Percentiles rank a stretch among this genome's conserved stretches.
Evolutionary conservation across 306 rosid species (phyloP).

Genomic region (Trifolium pratense): DNA sequence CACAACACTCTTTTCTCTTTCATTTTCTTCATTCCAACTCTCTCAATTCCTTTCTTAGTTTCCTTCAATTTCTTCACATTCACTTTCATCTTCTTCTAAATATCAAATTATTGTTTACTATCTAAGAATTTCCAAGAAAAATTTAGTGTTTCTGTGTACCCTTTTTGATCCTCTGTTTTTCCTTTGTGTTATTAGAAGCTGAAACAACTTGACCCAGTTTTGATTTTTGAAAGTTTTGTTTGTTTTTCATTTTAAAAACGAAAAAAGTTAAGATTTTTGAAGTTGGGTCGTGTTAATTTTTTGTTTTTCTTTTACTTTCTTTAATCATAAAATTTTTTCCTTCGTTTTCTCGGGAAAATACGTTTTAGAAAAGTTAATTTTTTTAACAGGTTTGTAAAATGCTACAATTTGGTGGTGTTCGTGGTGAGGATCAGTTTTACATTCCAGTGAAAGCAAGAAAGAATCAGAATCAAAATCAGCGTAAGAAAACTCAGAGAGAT

Average conservation of each 20-base stretch:
- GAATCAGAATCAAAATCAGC: slow-evolving; percentile 58
- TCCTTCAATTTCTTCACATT: neutral
- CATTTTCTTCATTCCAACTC: slow-evolving; percentile 22
- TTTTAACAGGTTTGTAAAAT: slow-evolving; percentile 51
- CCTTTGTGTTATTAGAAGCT: neutral
- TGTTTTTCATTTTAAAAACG: slow-evolving; percentile 11
- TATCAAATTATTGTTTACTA: slow-evolving; percentile 40
- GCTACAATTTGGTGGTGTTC: slow-evolving; percentile 64
- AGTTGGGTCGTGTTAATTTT: slow-evolving; percentile 13
- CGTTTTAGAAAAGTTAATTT: slow-evolving; percentile 8
- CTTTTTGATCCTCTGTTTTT: slow-evolving; percentile 24
- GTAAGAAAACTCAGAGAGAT: slow-evolving; percentile 57
- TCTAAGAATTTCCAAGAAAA: slow-evolving; percentile 27
- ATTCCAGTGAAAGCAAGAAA: slow-evolving; percentile 72
- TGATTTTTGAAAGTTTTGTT: slow-evolving; percentile 29
- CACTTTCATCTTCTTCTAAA: neutral
- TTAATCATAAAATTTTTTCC: slow-evolving; percentile 6
- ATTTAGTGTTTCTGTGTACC: neutral
- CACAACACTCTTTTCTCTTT: neutral
- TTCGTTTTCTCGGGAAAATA: slow-evolving; percentile 30
- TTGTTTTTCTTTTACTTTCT: neutral
- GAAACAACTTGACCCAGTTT: slow-evolving; percentile 11
- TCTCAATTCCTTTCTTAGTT: slow-evolving; percentile 27
- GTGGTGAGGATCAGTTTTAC: slow-evolving; percentile 68
- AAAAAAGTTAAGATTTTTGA: slow-evolving; percentile 16